Base-by-base conservation (phyloP, 768 basidiomycete genomes). In the Lentinus tigrinus region DNA sequence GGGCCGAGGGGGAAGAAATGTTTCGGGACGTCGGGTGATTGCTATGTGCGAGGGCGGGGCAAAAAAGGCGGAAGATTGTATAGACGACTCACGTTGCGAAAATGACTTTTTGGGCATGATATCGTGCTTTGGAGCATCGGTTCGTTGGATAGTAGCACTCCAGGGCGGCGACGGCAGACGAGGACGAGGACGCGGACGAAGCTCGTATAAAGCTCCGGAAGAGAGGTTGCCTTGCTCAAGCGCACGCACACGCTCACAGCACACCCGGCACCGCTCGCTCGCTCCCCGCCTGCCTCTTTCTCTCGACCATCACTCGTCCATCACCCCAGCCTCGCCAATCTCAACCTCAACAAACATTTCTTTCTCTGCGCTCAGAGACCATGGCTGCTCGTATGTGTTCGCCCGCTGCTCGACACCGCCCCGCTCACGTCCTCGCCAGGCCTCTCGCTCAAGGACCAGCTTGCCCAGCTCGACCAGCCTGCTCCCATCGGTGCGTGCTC, bases 401-500 rank as follows among this genome's bases (percentile, higher is more conserved):
- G 16, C 11, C 44, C 40, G 37, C 9, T 52, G 44, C 47, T 43
- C 40, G 40, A 47, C 19, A 55, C 44, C 26, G 39, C 43, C 21
- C 63, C 39, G 56, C 56, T 16, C 47, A 23, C 51, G 40, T 13
- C 24, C n/a, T 21, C 19, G 4, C 6, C 59, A 79, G 79, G 80
- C 27, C 70, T 88, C 36, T 85, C 88, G 3, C 79, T 91, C 24
- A 85, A 84, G 3, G 83, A 95, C 69, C 93, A 96, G 68, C 84
- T 97, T 40, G 88, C 88, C 37, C 81, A 88, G 67, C 83, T 98
- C 24, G 82, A 91, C 47, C 83, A 90, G 51, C 74, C 85, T 21
- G 80, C 85, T 11, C 89, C 89, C 48, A 73, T 77, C 37, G 90
- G 93, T 88, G 67, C 59, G 81, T 50, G 23, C 4, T 6, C 24